phyloP scores from a whole-genome alignment of 257 asterid species.

The Fraxinus americana region DNA sequence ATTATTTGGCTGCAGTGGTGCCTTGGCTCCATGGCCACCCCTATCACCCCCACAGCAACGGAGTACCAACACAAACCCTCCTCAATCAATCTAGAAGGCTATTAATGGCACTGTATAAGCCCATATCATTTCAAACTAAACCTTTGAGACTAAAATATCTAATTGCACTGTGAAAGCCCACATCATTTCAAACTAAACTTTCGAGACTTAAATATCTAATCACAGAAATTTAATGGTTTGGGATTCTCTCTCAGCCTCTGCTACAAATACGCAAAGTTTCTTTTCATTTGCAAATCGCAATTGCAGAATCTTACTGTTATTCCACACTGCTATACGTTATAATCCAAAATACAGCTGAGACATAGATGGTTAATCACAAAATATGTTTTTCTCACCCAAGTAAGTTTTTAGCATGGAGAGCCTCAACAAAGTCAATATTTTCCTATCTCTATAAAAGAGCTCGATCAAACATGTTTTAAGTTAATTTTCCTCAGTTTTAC shows the following conservation, averaged over 20 bases:
- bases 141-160: neutral
- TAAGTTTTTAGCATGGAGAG: neutral
- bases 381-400: neutral
- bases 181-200: neutral
- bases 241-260: neutral
- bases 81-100: neutral
- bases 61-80: neutral
- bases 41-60: neutral
- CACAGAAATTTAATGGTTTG: slow-evolving; percentile 1
- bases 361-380: neutral
- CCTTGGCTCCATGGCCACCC: neutral
- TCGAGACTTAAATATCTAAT: neutral
- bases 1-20: neutral
- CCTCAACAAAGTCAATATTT: neutral
- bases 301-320: slow-evolving; percentile 12
- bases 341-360: no score
- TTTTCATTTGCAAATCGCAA: slow-evolving; percentile 7
- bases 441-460: neutral
- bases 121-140: neutral
- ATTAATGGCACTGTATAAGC: neutral
- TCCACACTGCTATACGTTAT: neutral
- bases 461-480: neutral
- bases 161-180: neutral
- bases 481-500: neutral
- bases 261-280: slow-evolving; percentile 5